phyloP scores from a whole-genome alignment of 2,329 filamentous ascomycete genomes.

The Alternaria solani region DNA sequence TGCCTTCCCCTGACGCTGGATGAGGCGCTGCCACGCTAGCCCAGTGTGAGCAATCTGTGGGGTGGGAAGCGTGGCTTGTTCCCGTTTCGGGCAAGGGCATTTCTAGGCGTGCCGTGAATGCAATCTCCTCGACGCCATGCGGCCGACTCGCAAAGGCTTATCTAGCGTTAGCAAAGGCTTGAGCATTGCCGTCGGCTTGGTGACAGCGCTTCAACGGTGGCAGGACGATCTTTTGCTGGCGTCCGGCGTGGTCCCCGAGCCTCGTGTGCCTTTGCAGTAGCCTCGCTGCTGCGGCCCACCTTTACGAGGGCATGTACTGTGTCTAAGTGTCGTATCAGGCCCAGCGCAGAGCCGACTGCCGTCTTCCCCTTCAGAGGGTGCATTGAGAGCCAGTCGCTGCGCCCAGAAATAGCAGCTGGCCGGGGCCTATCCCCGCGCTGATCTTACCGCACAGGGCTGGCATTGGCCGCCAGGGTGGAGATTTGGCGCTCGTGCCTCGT shows the following conservation, averaged over 20 bases:
- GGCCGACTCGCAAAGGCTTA: conserved; percentile 30
- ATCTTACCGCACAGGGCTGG: conserved; percentile 30
- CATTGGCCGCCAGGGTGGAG: conserved; percentile 35
- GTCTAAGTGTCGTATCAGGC: not conserved
- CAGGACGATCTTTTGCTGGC: not conserved
- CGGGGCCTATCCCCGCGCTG: conserved; percentile 29
- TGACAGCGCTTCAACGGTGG: conserved; percentile 20
- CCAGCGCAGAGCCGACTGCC: conserved; percentile 19
- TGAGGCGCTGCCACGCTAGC: conserved; percentile 20
- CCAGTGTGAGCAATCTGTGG: conserved; percentile 14
- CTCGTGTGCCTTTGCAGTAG: not conserved
- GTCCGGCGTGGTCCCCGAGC: not conserved
- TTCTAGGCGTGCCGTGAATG: conserved; percentile 8
- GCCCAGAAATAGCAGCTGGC: conserved; percentile 38
- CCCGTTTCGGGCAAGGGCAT: conserved; percentile 11
- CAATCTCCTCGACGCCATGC: conserved; percentile 20
- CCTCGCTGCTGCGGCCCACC: conserved; percentile 2
- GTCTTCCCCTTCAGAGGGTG: not conserved
- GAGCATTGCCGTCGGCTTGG: conserved; percentile 10
- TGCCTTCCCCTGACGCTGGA: conserved; percentile 15
- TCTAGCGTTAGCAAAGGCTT: conserved; percentile 28
- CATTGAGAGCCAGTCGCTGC: conserved; percentile 25
- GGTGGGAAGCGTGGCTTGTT: conserved; percentile 6
- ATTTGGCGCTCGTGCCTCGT: conserved; percentile 38
- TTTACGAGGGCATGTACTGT: not conserved